Evolutionary conservation across 352 stramenopile species (phyloP), one percentile per base, ranked within the genome.

Genomic region (Saprolegnia diclina): DNA sequence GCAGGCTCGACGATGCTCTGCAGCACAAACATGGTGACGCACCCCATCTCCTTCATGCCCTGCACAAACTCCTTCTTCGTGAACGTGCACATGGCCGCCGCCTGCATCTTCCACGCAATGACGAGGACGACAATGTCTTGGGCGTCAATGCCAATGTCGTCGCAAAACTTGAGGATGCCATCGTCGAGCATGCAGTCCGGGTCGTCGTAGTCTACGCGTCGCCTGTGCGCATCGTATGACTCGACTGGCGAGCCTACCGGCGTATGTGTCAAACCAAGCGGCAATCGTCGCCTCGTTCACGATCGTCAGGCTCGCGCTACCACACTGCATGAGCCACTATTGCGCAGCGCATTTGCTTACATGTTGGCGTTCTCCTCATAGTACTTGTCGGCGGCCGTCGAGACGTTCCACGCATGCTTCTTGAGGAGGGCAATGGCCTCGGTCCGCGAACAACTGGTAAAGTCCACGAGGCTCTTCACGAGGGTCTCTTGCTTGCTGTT

Each of bases 21-120:
- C n/a, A n/a, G n/a, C n/a, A n/a, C n/a, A n/a, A n/a, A n/a, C n/a
- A n/a, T 54, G 5, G 45, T 0, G 55, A 29, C 53, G 45, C 37
- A 72, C 45, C 84, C 73, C 72, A 95, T 80, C 37, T 80, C 74
- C 65, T 84, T 76, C 88, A 95, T 94, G 40, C 87, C 87, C 55
- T 79, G 76, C 55, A 79, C 74, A 82, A 85, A 95, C 69, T 95
- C 88, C 63, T 90, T 90, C 32, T 83, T 79, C 10, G 88, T 92
- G 71, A 93, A 94, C 26, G 76, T 79, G 44, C 88, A 91, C 88
- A 95, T 95, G 71, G 88, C 86, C 40, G 77, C 80, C 0, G 88
- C 84, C 29, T 92, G 74, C 88, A 95, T 94, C 64, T 92, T 88
- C 87, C 88, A 95, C 21, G 85, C 82, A 57, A 95, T 91, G 73